These are phyloP conservation scores for Corylus americana DNA, from an alignment of 306 rosid genomes.

Conservation along the genomic window DNA sequence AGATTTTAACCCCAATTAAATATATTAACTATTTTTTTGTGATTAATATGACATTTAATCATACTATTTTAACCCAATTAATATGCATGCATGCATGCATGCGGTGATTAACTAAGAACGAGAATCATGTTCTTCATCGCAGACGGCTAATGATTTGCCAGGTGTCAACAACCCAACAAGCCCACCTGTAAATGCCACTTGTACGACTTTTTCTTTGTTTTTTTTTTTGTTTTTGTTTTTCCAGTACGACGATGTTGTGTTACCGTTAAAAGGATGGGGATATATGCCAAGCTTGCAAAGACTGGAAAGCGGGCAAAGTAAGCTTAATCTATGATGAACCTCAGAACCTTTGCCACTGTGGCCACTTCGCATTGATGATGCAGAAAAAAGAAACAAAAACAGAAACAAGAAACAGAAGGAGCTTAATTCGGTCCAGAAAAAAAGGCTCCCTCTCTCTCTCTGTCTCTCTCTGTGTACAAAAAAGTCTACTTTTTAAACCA, in stretches of 20 bases:
- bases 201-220: background rate
- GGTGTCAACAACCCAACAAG: constrained; percentile 18
- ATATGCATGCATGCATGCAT: background rate
- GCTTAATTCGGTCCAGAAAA: constrained; percentile 41
- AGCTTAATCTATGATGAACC: constrained; percentile 1
- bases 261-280: constrained; percentile 39
- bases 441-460: constrained; percentile 20
- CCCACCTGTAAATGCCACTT: constrained; percentile 33
- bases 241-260: constrained; percentile 26
- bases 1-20: too few relatives aligned
- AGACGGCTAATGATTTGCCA: constrained; percentile 29
- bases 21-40: too few relatives aligned
- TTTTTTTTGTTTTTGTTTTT: background rate
- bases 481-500: constrained; percentile 57
- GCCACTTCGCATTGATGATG: constrained; percentile 63
- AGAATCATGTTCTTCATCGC: background rate
- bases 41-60: too few relatives aligned
- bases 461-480: background rate
- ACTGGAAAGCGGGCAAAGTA: constrained; percentile 27
- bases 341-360: constrained; percentile 43
- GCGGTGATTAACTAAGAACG: background rate
- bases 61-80: too few relatives aligned
- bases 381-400: constrained; percentile 44
- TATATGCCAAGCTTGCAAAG: constrained; percentile 32
- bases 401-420: constrained; percentile 36